Base-by-base conservation (phyloP, 352 stramenopile genomes). In the Globisporangium spiculum region DNA sequence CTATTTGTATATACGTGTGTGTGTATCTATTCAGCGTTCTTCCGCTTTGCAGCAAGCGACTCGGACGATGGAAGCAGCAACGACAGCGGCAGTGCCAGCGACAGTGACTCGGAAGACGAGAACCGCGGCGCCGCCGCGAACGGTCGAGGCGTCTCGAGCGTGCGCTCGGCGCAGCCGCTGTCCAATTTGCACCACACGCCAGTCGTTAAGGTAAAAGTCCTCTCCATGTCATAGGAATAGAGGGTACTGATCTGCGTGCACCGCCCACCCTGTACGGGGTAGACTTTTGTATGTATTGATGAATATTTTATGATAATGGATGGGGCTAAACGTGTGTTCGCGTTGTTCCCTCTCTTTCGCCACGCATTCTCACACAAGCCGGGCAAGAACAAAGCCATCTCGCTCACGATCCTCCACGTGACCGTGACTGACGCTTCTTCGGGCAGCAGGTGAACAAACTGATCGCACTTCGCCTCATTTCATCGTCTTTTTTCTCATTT, bases 1-100 rank as follows among this genome's bases (percentile, higher is more conserved):
- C 26, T 41, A 5, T 56, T 16, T 56, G 24, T 72, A 10, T 48
- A 34, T 10, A 30, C 41, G 10, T 22, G 22, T 48, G 14, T 56
- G 8, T 56, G 4, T 61, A 30, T 61, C 1, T 58, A 4, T 30
- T 0, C 60, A 85, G 79, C 76, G 1, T 88, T 88, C 48, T 76
- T 83, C 24, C 73, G 79, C 48, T 88, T 88, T 63, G 77, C 79
- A 30, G 79, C 76, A 9, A 88, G 79, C 64, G 79, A 74, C 7
- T 88, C 79, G 9, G 77, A 85, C 16, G 78, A 84, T 46, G 78
- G 75, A 50, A 80, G 74, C 52, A 76, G 82, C 24, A 53, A 4
- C 20, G 69, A 70, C 20, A 69, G 79, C 8, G 44, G 3, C 18
- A 52, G 44, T n/a, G 44, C n/a, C 41, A 69, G 68, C 32, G 58